Evolutionary conservation across 257 asterid species (phyloP).

Genomic region (Salvia rosmarinus): DNA sequence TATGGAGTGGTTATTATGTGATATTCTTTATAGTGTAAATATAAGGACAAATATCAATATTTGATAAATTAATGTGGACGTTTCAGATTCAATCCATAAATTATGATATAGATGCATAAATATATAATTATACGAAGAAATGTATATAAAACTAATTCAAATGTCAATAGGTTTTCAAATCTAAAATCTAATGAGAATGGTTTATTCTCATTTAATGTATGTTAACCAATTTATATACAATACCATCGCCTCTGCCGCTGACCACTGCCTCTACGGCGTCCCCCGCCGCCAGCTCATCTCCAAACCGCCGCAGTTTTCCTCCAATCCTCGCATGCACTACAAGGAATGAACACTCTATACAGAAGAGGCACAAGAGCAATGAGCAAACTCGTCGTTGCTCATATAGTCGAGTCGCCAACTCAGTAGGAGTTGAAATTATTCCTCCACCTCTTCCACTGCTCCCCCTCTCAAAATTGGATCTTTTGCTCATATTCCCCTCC

Average conservation of each 20-base stretch:
- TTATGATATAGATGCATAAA: no score
- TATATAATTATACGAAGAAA: no score
- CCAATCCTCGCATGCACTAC: slow-evolving; percentile 61
- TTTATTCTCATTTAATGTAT: no score
- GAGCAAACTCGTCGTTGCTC: slow-evolving; percentile 79
- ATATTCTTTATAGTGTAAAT: no score
- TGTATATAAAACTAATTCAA: no score
- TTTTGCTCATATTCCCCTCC: slow-evolving; percentile 57
- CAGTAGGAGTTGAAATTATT: slow-evolving; percentile 55
- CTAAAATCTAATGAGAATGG: no score
- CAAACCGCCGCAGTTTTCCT: background rate
- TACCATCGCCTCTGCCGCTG: slow-evolving; percentile 39
- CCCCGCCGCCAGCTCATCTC: slow-evolving; percentile 44
- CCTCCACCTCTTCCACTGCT: slow-evolving; percentile 54
- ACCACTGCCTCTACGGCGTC: slow-evolving; percentile 32
- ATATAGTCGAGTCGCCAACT: slow-evolving; percentile 51
- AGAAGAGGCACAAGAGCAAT: slow-evolving; percentile 75
- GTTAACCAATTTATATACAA: no score
- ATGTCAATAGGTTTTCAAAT: no score
- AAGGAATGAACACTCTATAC: slow-evolving; percentile 78
- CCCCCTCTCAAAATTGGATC: slow-evolving; percentile 67
- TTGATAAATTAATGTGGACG: no score
- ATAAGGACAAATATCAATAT: no score
- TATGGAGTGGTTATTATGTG: no score
- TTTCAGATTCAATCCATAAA: no score